Percentiles rank a stretch among this genome's conserved stretches.
Evolutionary conservation across 2,329 filamentous ascomycete genomes (phyloP).

Genomic region (Ciborinia camelliae): DNA sequence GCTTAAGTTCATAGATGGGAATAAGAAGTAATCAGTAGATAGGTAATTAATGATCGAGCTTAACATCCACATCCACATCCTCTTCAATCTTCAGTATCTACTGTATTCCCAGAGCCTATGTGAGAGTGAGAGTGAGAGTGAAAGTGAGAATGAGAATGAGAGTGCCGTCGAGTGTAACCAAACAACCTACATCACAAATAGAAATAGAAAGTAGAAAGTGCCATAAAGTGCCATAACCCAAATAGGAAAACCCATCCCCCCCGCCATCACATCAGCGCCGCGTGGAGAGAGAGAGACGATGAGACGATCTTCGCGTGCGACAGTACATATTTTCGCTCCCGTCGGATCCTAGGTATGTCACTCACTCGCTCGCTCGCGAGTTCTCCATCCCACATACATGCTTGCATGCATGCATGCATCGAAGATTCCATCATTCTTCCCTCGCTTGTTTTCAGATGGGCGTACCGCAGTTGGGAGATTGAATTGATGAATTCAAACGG

Average conservation of each 20-base stretch:
- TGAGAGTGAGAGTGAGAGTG: not conserved
- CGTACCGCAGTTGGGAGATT: constrained; percentile 8
- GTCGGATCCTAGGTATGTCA: not conserved
- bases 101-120: not conserved
- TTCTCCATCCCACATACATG: no score
- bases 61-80: no score
- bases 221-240: no score
- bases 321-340: not conserved
- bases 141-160: no score
- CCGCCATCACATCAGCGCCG: no score
- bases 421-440: constrained; percentile 24
- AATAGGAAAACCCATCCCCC: not conserved
- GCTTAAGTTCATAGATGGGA: not conserved
- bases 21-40: not conserved
- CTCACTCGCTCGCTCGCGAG: constrained; percentile 8
- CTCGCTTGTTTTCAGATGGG: constrained; percentile 23
- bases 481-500: constrained; percentile 15
- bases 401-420: no score
- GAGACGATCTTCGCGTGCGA: constrained; percentile 2
- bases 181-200: no score
- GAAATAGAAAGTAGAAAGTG: no score
- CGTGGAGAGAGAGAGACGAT: no score
- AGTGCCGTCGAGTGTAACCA: no score
- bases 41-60: not conserved
- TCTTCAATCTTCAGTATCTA: not conserved